These are phyloP conservation scores for Xylaria cubensis DNA, from an alignment of 495 filamentous ascomycete species.

Conservation along the genomic window DNA sequence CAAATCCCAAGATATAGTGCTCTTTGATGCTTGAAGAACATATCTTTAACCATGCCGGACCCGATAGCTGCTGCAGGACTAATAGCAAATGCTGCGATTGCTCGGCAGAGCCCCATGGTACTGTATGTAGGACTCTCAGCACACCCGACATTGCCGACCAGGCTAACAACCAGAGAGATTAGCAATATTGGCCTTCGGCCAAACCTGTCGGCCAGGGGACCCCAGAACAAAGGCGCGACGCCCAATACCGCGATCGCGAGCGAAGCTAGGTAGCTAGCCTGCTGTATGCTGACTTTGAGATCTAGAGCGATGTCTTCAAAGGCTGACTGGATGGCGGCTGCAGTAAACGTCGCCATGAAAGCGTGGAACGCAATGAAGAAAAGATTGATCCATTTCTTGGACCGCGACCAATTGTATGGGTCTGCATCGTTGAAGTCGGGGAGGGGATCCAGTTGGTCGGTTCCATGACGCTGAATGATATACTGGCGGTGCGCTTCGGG, in stretches of 20 bases:
- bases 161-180: not conserved
- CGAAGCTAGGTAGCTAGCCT: conserved; percentile 57
- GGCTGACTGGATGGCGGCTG: conserved; percentile 59
- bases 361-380: conserved; percentile 62
- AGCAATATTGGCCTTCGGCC: conserved; percentile 15
- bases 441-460: conserved; percentile 59
- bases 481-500: conserved; percentile 55
- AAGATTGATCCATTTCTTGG: conserved; percentile 61
- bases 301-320: conserved; percentile 55
- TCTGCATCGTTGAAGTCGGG: conserved; percentile 58
- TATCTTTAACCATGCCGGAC: conserved; percentile 61
- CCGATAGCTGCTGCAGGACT: conserved; percentile 59
- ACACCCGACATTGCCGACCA: conserved; percentile 57
- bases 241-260: conserved; percentile 59
- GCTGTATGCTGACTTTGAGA: conserved; percentile 48
- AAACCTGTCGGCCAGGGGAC: conserved; percentile 50
- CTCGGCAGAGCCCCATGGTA: conserved; percentile 52
- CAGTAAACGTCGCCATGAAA: conserved; percentile 63
- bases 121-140: conserved; percentile 54
- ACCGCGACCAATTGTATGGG: conserved; percentile 60
- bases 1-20: conserved; percentile 61
- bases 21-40: conserved; percentile 56
- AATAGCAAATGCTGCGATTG: conserved; percentile 60
- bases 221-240: conserved; percentile 60
- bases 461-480: conserved; percentile 61